These are phyloP conservation scores for Cyberlindnera mrakii DNA, from an alignment of 805 yeast species.

Conservation along the genomic window DNA sequence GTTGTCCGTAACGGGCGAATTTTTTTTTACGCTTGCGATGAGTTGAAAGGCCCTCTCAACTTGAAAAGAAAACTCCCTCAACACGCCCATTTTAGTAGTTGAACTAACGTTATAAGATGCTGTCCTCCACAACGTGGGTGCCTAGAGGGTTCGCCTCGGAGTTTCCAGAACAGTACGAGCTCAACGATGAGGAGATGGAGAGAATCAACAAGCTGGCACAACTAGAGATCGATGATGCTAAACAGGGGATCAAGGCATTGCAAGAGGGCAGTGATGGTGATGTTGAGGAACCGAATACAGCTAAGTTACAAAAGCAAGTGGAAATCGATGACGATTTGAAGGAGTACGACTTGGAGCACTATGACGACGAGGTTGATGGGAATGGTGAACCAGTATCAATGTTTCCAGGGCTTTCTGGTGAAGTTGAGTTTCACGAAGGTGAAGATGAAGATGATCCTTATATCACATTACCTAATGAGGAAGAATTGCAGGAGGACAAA, in stretches of 20 bases:
- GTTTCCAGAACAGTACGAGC: constrained; percentile 81
- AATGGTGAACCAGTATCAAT: constrained; percentile 54
- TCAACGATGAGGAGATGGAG: constrained; percentile 89
- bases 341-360: constrained; percentile 81
- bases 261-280: constrained; percentile 17
- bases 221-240: constrained; percentile 73
- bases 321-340: constrained; percentile 80
- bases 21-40: neutral
- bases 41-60: neutral
- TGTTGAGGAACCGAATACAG: constrained; percentile 9
- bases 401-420: constrained; percentile 67
- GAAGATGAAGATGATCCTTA: constrained; percentile 37
- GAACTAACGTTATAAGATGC: constrained; percentile 39
- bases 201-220: constrained; percentile 83
- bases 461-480: constrained; percentile 39
- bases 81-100: no score
- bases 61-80: no score
- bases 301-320: constrained; percentile 33
- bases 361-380: constrained; percentile 59
- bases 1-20: neutral
- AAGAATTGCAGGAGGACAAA: constrained; percentile 68
- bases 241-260: constrained; percentile 52
- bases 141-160: constrained; percentile 94
- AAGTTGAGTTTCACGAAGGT: constrained; percentile 51
- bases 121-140: constrained; percentile 91